Conservation (phyloP, 495 filamentous ascomycete genomes). For the Talaromyces liani region DNA sequence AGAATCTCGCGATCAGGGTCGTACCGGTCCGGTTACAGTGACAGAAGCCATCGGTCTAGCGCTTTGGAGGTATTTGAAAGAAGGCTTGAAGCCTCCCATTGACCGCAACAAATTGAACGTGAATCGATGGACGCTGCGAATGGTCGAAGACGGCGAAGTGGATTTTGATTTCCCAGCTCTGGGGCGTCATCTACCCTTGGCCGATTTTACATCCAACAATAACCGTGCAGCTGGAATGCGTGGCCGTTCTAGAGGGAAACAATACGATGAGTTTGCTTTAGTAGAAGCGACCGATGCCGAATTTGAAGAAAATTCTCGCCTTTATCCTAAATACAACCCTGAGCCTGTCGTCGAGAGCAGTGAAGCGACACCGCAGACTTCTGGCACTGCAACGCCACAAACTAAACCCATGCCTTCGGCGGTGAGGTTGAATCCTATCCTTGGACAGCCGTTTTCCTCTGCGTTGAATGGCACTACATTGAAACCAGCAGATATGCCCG, state of each 20-base stretch:
- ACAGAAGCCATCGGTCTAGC: slow-evolving; percentile 85
- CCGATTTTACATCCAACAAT: slow-evolving; percentile 86
- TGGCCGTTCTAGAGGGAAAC: slow-evolving; percentile 66
- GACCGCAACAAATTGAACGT: slow-evolving; percentile 66
- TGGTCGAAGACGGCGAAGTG: slow-evolving; percentile 94
- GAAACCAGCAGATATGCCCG: slow-evolving; percentile 58
- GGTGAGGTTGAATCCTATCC: slow-evolving; percentile 50
- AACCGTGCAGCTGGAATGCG: slow-evolving; percentile 58
- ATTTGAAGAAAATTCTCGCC: slow-evolving; percentile 66
- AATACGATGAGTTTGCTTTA: slow-evolving; percentile 90
- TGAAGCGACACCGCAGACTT: slow-evolving; percentile 17
- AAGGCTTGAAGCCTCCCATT: slow-evolving; percentile 66
- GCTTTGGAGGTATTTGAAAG: slow-evolving; percentile 80
- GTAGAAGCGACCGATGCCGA: slow-evolving; percentile 72
- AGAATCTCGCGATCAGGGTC: slow-evolving; percentile 64
- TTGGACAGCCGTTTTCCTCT: slow-evolving; percentile 42
- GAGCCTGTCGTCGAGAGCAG: slow-evolving; percentile 39
- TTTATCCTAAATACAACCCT: slow-evolving; percentile 64
- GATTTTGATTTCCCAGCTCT: slow-evolving; percentile 93
- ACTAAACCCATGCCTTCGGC: slow-evolving; percentile 35
- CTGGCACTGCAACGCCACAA: slow-evolving; percentile 17
- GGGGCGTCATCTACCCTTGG: slow-evolving; percentile 67
- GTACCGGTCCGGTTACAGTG: slow-evolving; percentile 64
- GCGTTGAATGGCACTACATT: slow-evolving; percentile 47
- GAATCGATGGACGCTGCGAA: slow-evolving; percentile 85